Evolutionary conservation across 306 rosid species (phyloP).

Genomic region (Sindora glabra): DNA sequence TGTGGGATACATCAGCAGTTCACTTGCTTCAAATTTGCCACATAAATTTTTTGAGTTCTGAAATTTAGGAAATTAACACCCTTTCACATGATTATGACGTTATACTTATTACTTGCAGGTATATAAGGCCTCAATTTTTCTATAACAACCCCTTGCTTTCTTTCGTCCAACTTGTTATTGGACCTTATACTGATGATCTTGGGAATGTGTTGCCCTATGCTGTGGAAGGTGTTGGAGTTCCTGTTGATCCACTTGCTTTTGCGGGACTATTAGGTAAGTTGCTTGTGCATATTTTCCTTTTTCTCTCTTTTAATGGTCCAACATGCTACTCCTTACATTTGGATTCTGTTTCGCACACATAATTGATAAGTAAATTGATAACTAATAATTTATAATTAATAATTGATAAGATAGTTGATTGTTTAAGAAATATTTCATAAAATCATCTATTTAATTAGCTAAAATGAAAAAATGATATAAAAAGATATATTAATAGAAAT

Average conservation of each 20-base stretch:
- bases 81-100: neutral
- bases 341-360: no score
- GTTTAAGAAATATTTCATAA: no score
- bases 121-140: slow-evolving; percentile 87
- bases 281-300: neutral
- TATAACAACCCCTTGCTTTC: slow-evolving; percentile 87
- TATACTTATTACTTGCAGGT: slow-evolving; percentile 46
- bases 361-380: no score
- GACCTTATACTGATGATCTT: slow-evolving; percentile 89
- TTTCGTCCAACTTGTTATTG: slow-evolving; percentile 70
- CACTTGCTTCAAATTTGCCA: neutral
- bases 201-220: slow-evolving; percentile 95
- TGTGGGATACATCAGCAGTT: neutral
- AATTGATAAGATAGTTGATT: no score
- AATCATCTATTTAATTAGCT: no score
- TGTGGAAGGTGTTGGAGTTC: slow-evolving; percentile 96
- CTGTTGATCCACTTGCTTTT: slow-evolving; percentile 94
- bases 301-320: neutral
- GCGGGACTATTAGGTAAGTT: slow-evolving; percentile 80
- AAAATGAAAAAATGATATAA: no score
- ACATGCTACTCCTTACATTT: neutral
- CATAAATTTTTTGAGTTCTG: neutral
- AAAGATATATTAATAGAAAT: no score
- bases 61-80: neutral
- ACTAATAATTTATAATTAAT: no score